Evolutionary conservation across 768 basidiomycete species (phyloP).

Genomic region (Cystofilobasidium ferigula): DNA sequence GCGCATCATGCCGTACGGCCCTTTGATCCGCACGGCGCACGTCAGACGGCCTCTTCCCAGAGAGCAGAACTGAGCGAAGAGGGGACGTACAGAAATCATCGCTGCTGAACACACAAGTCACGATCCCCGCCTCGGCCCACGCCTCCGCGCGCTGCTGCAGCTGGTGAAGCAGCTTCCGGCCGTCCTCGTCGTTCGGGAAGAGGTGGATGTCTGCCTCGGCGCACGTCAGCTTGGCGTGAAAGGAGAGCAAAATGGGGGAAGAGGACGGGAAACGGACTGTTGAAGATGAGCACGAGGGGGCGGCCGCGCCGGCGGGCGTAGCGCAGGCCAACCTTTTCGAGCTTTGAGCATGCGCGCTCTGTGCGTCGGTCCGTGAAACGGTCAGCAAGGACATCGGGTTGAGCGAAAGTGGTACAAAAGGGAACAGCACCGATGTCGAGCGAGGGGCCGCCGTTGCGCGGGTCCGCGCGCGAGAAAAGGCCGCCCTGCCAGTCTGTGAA

Average conservation of each 20-base stretch:
- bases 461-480: conserved; percentile 24
- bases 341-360: background rate
- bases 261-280: conserved; percentile 48
- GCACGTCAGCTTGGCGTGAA: background rate
- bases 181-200: conserved; percentile 56
- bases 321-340: conserved; percentile 51
- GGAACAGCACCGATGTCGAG: conserved; percentile 58
- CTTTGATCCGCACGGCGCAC: conserved; percentile 24
- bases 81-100: conserved; percentile 59
- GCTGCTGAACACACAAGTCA: conserved; percentile 64
- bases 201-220: conserved; percentile 35
- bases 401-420: too few species aligned
- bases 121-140: conserved; percentile 70
- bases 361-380: too few species aligned
- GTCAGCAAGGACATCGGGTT: too few species aligned
- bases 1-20: conserved; percentile 48
- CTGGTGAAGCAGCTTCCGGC: conserved; percentile 66
- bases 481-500: conserved; percentile 35
- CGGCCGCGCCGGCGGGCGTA: conserved; percentile 49
- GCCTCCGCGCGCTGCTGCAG: conserved; percentile 75
- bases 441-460: conserved; percentile 52
- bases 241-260: background rate
- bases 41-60: conserved; percentile 39
- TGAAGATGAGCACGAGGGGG: conserved; percentile 69
- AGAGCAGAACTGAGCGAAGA: conserved; percentile 50